Conservation (phyloP, 176 grass and related monocot genomes). For the Aegilops bicornis region DNA sequence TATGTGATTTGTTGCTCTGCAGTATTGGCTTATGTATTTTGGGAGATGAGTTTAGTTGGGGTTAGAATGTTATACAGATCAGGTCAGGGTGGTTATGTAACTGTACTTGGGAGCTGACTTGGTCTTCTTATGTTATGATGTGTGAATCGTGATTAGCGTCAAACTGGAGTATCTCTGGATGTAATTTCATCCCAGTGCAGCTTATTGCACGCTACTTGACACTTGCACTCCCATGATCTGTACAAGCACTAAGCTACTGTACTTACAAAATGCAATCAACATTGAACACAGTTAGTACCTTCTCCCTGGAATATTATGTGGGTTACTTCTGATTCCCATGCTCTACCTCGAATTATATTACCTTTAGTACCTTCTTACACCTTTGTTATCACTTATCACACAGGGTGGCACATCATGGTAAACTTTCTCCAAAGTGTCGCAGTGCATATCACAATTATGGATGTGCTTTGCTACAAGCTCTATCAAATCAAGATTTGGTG, state of each 20-base stretch:
- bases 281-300: background rate
- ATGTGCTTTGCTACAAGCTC: constrained; percentile 65
- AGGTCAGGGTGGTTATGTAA: background rate
- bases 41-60: background rate
- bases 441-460: constrained; percentile 88
- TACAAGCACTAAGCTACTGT: background rate
- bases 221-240: background rate
- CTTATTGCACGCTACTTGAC: background rate
- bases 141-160: background rate
- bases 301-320: background rate
- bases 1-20: background rate
- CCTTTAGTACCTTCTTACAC: background rate
- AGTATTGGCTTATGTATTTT: background rate
- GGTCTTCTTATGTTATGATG: background rate
- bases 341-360: background rate
- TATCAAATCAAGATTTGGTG: constrained; percentile 40
- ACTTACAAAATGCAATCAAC: background rate
- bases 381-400: background rate
- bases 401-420: constrained; percentile 64
- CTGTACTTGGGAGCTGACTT: background rate
- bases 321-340: background rate
- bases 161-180: background rate
- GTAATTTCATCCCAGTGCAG: background rate
- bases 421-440: constrained; percentile 75
- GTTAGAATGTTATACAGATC: constrained; percentile 25